Base-by-base conservation (phyloP, 2,329 filamentous ascomycete genomes). In the Sporothrix euskadiensis region DNA sequence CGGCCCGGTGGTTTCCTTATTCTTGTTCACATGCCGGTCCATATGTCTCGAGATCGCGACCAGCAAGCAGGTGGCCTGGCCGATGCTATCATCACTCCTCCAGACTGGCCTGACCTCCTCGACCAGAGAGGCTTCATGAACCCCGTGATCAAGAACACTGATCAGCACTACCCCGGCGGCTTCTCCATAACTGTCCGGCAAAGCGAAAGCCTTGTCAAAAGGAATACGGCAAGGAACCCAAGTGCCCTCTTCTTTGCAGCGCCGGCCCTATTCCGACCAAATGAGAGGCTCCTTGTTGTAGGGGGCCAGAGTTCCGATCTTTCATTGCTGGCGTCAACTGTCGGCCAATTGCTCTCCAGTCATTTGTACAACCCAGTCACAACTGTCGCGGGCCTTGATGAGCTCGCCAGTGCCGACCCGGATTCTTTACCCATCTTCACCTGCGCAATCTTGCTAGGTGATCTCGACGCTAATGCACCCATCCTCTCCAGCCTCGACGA, bases 111-210 rank as follows among this genome's bases (percentile, higher is more conserved):
- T 0, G 79, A 81, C 12, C 39, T 80, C 1, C 78, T 84, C 0
- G 78, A 82, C 0, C 68, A 73, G 5, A 79, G 76, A 32, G 82
- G 81, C 0, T 85, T 84, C 44, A 71, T 75, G 3, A 73, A 75
- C n/a, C 72, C 79, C 0, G 78, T 79, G 0, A 77, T 76, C 22
- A 59, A 19, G 19, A 79, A 81, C 56, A 79, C 81, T 0, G 77
- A 81, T 52, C 82, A 84, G 65, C 77, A 75, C 16, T 79, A 78
- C 41, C 74, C 77, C 3, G 75, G 78, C 0, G 82, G 82, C 0
- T 82, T 80, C 59, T 79, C 80, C 1, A 72, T 85, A n/a, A 80
- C 79, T 26, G 78, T 85, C 8, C 80, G 83, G 10, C 83, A 84
- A 69, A 77, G 81, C 19, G 76, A 78, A 19, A 78, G 75, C 0